Evolutionary conservation across 345 rosid species (phyloP).

Genomic region (Eucalyptus cloeziana): DNA sequence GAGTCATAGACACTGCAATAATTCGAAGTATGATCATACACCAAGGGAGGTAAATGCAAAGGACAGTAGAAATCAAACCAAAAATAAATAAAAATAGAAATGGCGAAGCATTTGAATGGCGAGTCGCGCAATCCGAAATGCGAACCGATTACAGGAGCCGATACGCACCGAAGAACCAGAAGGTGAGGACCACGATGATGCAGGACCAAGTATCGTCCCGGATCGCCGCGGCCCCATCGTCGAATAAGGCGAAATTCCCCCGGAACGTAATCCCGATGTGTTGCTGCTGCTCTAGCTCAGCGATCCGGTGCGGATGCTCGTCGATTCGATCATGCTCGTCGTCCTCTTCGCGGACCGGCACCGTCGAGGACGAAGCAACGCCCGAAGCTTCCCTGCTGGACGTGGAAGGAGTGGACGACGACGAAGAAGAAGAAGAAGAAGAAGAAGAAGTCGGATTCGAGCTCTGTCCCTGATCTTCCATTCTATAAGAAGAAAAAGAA

Average conservation of each 20-base stretch:
- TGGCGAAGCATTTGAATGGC: background rate
- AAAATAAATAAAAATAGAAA: background rate
- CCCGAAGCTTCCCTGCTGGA: background rate
- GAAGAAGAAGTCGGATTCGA: background rate
- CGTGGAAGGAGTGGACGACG: background rate
- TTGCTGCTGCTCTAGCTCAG: constrained; percentile 36
- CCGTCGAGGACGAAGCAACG: constrained; percentile 9
- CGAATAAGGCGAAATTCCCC: constrained; percentile 9
- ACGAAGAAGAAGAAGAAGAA: background rate
- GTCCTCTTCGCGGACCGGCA: constrained; percentile 29
- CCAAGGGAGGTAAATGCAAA: background rate
- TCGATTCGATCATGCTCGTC: constrained; percentile 15
- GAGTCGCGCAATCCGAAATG: background rate
- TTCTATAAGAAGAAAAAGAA: background rate
- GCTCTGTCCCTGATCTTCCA: constrained; percentile 40
- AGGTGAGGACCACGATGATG: constrained; percentile 71
- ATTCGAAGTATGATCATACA: background rate
- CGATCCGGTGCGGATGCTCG: constrained; percentile 7
- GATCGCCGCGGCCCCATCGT: constrained; percentile 19
- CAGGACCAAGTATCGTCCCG: constrained; percentile 85
- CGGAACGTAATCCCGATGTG: constrained; percentile 12
- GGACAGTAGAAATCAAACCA: background rate
- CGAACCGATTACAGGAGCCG: background rate
- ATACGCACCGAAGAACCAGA: constrained; percentile 79
- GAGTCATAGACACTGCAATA: constrained; percentile 70